These are phyloP conservation scores for Syncephalastrum racemosum DNA, from an alignment of 371 early-diverging fungal genomes.

Conservation along the genomic window DNA sequence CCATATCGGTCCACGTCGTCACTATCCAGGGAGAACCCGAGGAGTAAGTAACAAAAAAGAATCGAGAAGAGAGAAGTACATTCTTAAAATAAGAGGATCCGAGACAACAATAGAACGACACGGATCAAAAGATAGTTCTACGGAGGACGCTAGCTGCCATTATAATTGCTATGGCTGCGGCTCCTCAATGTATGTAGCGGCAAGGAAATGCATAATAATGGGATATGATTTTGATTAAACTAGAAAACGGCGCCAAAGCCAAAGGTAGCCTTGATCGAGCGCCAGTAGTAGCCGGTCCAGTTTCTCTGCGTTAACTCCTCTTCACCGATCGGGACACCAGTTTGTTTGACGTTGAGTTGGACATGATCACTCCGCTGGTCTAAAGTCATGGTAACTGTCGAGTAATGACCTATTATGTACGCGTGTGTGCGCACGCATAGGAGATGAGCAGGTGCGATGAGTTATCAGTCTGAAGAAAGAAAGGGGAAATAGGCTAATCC, in stretches of 20 bases:
- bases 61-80: too few species aligned
- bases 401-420: conserved; percentile 64
- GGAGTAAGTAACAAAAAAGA: too few species aligned
- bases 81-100: too few species aligned
- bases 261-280: conserved; percentile 89
- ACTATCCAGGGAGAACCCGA: too few species aligned
- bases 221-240: not conserved
- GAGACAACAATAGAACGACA: too few species aligned
- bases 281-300: conserved; percentile 94
- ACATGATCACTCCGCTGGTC: conserved; percentile 73
- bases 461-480: not conserved
- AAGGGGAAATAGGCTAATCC: too few species aligned
- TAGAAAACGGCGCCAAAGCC: conserved; percentile 64
- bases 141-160: too few species aligned
- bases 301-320: conserved; percentile 80
- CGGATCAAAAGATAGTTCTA: too few species aligned
- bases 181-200: too few species aligned
- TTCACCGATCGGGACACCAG: conserved; percentile 88
- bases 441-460: too few species aligned
- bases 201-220: too few species aligned
- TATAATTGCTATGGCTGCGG: not conserved
- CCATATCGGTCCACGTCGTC: conserved; percentile 16
- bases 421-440: not conserved
- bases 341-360: conserved; percentile 74
- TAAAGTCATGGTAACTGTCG: conserved; percentile 76